These are phyloP conservation scores for Suhomyces guaymorum DNA, from an alignment of 1,139 yeast genomes.

Conservation along the genomic window DNA sequence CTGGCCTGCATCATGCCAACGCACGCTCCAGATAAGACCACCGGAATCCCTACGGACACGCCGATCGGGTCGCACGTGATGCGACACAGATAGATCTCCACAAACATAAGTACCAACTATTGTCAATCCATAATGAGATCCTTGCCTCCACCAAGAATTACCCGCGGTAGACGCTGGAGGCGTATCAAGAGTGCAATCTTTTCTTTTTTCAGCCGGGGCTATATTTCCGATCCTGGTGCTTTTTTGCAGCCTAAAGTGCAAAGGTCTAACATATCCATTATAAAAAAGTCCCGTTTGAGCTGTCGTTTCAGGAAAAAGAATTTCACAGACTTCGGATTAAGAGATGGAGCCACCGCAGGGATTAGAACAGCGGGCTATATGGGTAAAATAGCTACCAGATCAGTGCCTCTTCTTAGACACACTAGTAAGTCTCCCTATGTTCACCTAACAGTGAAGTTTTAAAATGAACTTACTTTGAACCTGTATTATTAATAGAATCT, in stretches of 20 bases:
- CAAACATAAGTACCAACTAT: background rate
- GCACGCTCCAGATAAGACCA: too few species aligned
- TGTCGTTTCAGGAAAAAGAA: constrained; percentile 22
- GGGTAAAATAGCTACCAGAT: constrained; percentile 26
- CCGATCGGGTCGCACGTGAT: too few species aligned
- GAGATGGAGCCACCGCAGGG: constrained; percentile 28
- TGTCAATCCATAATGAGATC: too few species aligned
- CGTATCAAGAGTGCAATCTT: constrained; percentile 35
- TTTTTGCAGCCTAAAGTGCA: constrained; percentile 15
- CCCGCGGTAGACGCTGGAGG: constrained; percentile 39
- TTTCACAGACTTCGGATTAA: constrained; percentile 18
- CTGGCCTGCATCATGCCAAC: too few species aligned
- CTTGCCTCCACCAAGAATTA: constrained; percentile 47
- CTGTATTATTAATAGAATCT: too few species aligned
- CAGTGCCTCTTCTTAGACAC: constrained; percentile 24
- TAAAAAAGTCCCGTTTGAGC: constrained; percentile 27
- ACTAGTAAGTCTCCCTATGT: constrained; percentile 15
- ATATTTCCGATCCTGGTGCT: constrained; percentile 31
- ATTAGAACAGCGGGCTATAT: constrained; percentile 26
- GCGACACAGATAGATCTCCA: background rate
- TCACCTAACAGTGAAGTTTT: constrained; percentile 21
- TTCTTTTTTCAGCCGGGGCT: constrained; percentile 30
- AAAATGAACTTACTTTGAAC: too few species aligned
- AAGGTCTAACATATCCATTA: constrained; percentile 26
- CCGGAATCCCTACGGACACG: constrained; percentile 9